phyloP scores from a whole-genome alignment of 768 basidiomycete species.

The Clathrus columnatus region DNA sequence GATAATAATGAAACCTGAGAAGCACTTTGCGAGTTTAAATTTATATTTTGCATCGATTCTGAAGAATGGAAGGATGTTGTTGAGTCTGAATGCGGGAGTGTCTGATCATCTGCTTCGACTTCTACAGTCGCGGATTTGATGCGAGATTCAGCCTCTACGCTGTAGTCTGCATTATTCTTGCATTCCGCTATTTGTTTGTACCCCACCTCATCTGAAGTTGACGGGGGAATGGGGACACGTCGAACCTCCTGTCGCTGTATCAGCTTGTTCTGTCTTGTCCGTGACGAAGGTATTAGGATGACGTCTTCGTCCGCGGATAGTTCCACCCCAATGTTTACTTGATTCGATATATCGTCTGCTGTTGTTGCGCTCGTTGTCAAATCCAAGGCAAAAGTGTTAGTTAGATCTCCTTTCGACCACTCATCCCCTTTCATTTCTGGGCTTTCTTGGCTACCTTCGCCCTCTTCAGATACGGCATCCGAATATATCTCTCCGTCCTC shows the following conservation, averaged over 20 bases:
- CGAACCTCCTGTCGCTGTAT: background rate
- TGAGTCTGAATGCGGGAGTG: background rate
- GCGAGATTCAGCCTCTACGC: too few species aligned
- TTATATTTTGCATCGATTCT: background rate
- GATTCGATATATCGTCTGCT: background rate
- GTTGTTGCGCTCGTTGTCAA: background rate
- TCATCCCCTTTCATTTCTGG: background rate
- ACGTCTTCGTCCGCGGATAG: background rate
- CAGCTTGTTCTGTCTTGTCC: background rate
- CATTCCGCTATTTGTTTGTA: too few species aligned
- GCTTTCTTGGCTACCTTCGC: background rate
- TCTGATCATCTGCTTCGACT: background rate
- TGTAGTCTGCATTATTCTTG: too few species aligned
- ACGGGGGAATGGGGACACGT: background rate
- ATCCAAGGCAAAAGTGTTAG: background rate
- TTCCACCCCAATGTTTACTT: background rate
- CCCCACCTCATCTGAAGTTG: background rate
- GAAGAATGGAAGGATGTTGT: background rate
- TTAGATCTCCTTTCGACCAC: background rate
- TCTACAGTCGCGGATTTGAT: background rate
- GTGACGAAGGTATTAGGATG: background rate
- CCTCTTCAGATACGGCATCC: background rate
- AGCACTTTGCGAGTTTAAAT: background rate
- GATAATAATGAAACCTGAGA: background rate
- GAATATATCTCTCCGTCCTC: background rate